phyloP scores from a whole-genome alignment of 2,329 filamentous ascomycete species.

The Claviceps capensis region DNA sequence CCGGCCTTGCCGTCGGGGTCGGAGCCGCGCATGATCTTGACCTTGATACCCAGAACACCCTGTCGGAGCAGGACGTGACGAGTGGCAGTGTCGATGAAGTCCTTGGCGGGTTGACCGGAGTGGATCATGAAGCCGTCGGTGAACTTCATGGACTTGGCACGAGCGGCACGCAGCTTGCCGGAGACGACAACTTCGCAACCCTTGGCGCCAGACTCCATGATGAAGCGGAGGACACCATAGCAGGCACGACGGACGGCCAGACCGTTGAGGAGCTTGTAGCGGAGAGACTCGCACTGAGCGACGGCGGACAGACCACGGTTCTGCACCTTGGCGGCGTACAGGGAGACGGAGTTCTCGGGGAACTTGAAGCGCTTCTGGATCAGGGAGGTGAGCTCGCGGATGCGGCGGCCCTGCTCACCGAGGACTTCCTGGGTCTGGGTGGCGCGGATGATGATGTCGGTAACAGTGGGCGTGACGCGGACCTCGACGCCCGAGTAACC shows the following conservation, averaged over 20 bases:
- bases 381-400: conserved; percentile 98
- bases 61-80: conserved; percentile 99
- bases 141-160: conserved; percentile 99
- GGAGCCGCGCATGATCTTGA: conserved; percentile 99
- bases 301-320: conserved; percentile 99
- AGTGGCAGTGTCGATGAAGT: conserved; percentile 98
- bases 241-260: conserved; percentile 96
- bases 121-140: conserved; percentile 99
- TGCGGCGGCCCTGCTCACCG: conserved; percentile 98
- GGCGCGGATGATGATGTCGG: conserved; percentile 99
- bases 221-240: conserved; percentile 99
- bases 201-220: conserved; percentile 99
- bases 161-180: conserved; percentile 95
- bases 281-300: conserved; percentile 99
- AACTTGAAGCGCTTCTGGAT: conserved; percentile 99
- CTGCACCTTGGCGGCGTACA: conserved; percentile 99
- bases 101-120: conserved; percentile 98
- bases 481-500: conserved; percentile 99
- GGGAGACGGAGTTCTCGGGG: conserved; percentile 98
- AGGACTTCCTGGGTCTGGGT: conserved; percentile 99
- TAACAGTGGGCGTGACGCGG: conserved; percentile 98
- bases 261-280: conserved; percentile 99
- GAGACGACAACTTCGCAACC: conserved; percentile 99
- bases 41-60: conserved; percentile 99
- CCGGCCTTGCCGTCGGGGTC: conserved; percentile 99